These are phyloP conservation scores for Penicillium sp. DNA, from an alignment of 2,329 filamentous ascomycete species.

Conservation along the genomic window DNA sequence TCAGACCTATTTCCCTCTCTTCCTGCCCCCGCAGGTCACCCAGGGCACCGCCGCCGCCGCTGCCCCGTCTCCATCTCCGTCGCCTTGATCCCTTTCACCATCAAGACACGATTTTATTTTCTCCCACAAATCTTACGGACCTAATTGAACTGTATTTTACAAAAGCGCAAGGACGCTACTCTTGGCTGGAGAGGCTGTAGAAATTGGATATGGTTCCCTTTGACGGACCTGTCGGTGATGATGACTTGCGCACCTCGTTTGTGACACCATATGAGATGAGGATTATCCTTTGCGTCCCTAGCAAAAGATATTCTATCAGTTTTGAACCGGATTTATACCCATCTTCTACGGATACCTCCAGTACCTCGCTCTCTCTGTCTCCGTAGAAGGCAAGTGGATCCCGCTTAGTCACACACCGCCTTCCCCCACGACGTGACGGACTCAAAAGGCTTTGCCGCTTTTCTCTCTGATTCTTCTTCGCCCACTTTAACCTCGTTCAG, in stretches of 20 bases:
- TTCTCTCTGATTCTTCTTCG: constrained; percentile 27
- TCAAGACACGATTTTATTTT: constrained; percentile 11
- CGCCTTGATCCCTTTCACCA: constrained; percentile 34
- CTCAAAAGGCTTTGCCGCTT: constrained; percentile 35
- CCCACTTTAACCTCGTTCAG: constrained; percentile 21
- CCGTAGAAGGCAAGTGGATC: too few relatives aligned
- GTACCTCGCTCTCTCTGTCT: too few relatives aligned
- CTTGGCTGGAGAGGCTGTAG: too few relatives aligned
- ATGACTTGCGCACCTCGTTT: too few relatives aligned
- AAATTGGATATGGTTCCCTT: too few relatives aligned
- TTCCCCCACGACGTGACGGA: constrained; percentile 30
- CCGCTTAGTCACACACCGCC: constrained; percentile 33
- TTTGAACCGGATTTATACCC: too few relatives aligned
- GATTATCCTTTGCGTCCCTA: too few relatives aligned
- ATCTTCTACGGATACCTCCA: too few relatives aligned
- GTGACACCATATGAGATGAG: too few relatives aligned
- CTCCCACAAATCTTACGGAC: background rate
- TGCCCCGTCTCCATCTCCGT: background rate
- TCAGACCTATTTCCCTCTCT: constrained; percentile 59
- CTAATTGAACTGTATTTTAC: constrained; percentile 7
- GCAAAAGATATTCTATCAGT: too few relatives aligned
- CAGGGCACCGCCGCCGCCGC: background rate
- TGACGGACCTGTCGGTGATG: too few relatives aligned
- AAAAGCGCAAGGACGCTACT: too few relatives aligned
- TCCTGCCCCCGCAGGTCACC: constrained; percentile 51